Base-by-base conservation (phyloP, 345 rosid species). In the Durio zibethinus region DNA sequence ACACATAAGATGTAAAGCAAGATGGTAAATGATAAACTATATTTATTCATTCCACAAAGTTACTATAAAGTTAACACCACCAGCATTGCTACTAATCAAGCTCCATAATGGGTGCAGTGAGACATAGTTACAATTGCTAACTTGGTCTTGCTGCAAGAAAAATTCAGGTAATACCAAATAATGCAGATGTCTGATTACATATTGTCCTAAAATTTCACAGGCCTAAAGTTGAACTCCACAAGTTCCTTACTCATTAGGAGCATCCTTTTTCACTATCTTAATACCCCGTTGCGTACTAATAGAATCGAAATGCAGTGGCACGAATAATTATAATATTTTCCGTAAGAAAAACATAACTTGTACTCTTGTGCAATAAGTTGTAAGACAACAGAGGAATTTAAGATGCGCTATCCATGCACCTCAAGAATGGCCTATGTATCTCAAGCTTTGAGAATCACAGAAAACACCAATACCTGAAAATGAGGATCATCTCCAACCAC, bases 401-500 rank as follows among this genome's bases (percentile, higher is more conserved):
- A 45, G 53, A 3, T 23, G 1, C 21, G 52, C 53, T 23, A 56
- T 20, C 36, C 33, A 23, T 21, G 76, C 29, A 38, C 52, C 21
- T 35, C 50, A 10, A n/a, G 7, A 23, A 14, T 21, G 56, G 53
- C 71, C 62, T 29, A 70, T 3, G 52, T 21, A 33, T 72, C 53
- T 69, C 73, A 70, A 61, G 57, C 54, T 52, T 47, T 67, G n/a
- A 31, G 48, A 77, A 75, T 42, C 25, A 56, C 16, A 31, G 11
- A 36, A 27, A 45, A 56, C 66, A 73, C 23, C 60, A 64, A 21
- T 84, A 95, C 99, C 98, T 95, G 96, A 81, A 95, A 95, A 85
- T 95, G 98, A 75, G 97, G 96, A 85, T 95, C 99, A 75, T 95
- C 99, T 54, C 89, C 93, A 88, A 93, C 99, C 77, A 95, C 79